Percentiles rank a stretch among this genome's conserved stretches.
Evolutionary conservation across 2,329 filamentous ascomycete genomes (phyloP).

Genomic region (Alternaria tenuissima): DNA sequence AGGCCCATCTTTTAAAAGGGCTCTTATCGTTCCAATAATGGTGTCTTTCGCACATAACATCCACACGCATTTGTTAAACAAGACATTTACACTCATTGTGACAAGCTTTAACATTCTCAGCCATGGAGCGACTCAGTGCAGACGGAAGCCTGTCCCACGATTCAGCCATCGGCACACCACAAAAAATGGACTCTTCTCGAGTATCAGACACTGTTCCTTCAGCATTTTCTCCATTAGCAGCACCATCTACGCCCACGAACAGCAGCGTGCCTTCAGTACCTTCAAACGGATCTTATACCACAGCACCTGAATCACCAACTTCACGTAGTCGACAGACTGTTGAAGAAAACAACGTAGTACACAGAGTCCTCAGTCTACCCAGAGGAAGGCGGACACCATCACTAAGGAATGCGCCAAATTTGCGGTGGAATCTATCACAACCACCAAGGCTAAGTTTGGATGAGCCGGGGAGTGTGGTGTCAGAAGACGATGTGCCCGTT

Average conservation of each 20-base stretch:
- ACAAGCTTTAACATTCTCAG: not conserved
- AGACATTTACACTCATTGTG: not conserved
- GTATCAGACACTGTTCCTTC: not conserved
- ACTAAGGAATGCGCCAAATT: conserved; percentile 1
- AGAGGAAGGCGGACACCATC: conserved; percentile 7
- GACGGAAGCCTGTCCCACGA: not conserved
- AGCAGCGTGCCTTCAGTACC: too few relatives aligned
- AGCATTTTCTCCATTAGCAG: not conserved
- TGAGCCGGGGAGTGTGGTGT: not conserved
- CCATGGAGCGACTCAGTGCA: not conserved
- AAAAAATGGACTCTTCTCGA: not conserved
- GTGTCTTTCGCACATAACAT: not conserved
- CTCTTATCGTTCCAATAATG: not conserved
- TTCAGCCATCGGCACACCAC: conserved; percentile 10
- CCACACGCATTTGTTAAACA: not conserved
- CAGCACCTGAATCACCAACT: too few relatives aligned
- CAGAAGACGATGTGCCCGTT: not conserved
- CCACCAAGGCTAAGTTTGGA: not conserved
- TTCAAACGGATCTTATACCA: too few relatives aligned
- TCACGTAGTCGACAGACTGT: not conserved
- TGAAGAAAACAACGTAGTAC: not conserved
- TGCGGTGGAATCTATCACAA: conserved; percentile 6
- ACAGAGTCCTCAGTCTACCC: not conserved
- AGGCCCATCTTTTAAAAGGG: not conserved
- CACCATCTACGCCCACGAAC: too few relatives aligned